Percentiles rank a stretch among this genome's conserved stretches.
Conservation (phyloP, 192 early-diverging fungal genomes). For the Backusella luteola region DNA sequence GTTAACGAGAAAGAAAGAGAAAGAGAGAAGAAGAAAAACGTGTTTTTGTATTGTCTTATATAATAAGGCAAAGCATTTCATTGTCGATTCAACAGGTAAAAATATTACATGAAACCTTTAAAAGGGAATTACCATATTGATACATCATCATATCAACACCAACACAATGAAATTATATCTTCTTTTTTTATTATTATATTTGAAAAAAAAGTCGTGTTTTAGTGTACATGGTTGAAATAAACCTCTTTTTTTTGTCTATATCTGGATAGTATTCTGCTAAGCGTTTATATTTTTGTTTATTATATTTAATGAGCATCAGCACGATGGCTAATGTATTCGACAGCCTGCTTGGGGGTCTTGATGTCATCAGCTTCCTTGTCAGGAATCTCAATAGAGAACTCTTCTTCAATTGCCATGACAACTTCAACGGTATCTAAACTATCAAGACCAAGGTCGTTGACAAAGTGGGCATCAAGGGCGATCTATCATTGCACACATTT, state of each 20-base stretch:
- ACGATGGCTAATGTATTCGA: slow-evolving; percentile 76
- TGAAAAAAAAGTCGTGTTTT: background rate
- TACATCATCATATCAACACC: background rate
- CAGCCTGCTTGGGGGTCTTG: slow-evolving; percentile 82
- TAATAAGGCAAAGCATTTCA: background rate
- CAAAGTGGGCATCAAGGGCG: slow-evolving; percentile 79
- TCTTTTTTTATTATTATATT: background rate
- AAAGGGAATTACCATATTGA: background rate
- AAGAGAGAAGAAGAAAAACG: background rate
- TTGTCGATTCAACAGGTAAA: background rate
- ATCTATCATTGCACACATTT: slow-evolving; percentile 55
- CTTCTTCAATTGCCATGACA: slow-evolving; percentile 99
- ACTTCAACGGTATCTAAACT: slow-evolving; percentile 97
- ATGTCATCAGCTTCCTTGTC: slow-evolving; percentile 98
- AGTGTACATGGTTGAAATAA: background rate
- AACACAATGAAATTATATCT: background rate
- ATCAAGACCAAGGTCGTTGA: slow-evolving; percentile 93
- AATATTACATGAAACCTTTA: background rate
- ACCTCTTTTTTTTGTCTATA: background rate
- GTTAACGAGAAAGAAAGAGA: background rate
- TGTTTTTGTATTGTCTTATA: background rate
- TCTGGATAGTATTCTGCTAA: background rate
- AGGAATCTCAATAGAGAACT: slow-evolving; percentile 97
- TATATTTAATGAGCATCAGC: slow-evolving; percentile 69
- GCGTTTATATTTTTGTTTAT: background rate